Base-by-base conservation (phyloP, 257 asterid genomes). In the Rauvolfia tetraphylla region DNA sequence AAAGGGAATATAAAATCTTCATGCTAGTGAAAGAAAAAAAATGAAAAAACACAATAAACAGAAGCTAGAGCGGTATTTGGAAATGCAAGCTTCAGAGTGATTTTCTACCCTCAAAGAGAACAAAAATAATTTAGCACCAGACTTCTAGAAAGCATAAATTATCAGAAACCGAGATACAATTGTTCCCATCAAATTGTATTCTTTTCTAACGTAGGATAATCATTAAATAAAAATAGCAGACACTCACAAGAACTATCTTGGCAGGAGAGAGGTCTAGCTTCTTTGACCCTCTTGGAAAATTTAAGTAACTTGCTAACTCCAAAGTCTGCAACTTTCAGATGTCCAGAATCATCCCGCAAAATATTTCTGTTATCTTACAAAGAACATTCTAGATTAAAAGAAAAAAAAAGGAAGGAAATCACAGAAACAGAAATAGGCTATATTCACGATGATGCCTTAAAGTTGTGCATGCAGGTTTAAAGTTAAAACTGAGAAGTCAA, bases 301-400 rank as follows among this genome's bases (percentile, higher is more conserved):
- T 86, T 83, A 10, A 95, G 87, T 83, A 93, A 88, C 86, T 92
- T 95, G 90, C 98, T 95, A 48, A 92, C 90, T 81, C 96, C 98
- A 68, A 95, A 95, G 77, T 95, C 99, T 15, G 99, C 98, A 81
- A 95, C 99, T 87, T 95, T 95, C 75, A 95, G 88, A 84, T 95
- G 96, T 75, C 99, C 98, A 69, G 96, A 88, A 82, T 95, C 99
- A 78, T 92, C 98, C 84, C 88, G 88, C 94, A 95, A 89, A 67
- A 95, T 86, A 84, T 95, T 95, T 82, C 99, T 95, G 97, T 86
- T 75, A 78, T 79, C 57, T 74, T 82, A 75, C 44, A 51, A 54
- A 76, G 53, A 76, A 69, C 36, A 71, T 5, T 34, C 74, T 3
- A 68, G 31, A 83, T 76, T 81, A 75, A 54, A 25, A 44, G 63